Percentiles rank a stretch among this genome's conserved stretches.
These are phyloP conservation scores for Neurospora sp. DNA, from an alignment of 495 filamentous ascomycete species.

Conservation along the genomic window DNA sequence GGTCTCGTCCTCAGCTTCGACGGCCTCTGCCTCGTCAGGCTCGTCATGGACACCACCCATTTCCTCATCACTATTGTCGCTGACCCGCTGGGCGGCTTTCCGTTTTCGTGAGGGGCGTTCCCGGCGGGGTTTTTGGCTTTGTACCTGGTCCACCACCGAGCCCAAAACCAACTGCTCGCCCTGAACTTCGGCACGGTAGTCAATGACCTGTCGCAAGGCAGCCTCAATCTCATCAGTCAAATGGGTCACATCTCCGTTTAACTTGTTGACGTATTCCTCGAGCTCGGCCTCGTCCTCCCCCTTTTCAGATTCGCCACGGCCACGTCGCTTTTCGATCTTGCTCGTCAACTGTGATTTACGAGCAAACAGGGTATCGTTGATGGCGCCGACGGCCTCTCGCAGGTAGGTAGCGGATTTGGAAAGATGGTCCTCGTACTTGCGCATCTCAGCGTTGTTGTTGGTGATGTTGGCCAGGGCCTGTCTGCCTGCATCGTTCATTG, in stretches of 20 bases:
- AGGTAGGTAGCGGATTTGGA: conserved; percentile 24
- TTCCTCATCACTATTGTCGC: conserved; percentile 13
- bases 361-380: conserved; percentile 40
- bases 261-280: conserved; percentile 25
- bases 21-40: conserved; percentile 15
- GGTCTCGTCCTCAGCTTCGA: conserved; percentile 10
- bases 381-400: conserved; percentile 35
- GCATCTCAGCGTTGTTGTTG: conserved; percentile 16
- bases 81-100: conserved; percentile 5
- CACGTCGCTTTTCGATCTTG: conserved; percentile 19
- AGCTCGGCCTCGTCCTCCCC: conserved; percentile 27
- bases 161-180: conserved; percentile 32
- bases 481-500: conserved; percentile 30
- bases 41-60: conserved; percentile 35
- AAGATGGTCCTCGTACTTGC: conserved; percentile 31
- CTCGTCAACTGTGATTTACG: conserved; percentile 38
- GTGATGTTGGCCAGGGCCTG: conserved; percentile 23
- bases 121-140: conserved; percentile 29
- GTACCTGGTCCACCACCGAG: conserved; percentile 36
- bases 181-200: conserved; percentile 36
- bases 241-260: conserved; percentile 28
- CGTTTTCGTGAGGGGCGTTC: neutral
- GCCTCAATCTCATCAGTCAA: conserved; percentile 32
- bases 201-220: conserved; percentile 34
- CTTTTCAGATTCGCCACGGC: conserved; percentile 29